Evolutionary conservation across 2,329 filamentous ascomycete genomes (phyloP), one percentile per base, ranked within the genome.

Genomic region (Atkinsonella texensis): DNA sequence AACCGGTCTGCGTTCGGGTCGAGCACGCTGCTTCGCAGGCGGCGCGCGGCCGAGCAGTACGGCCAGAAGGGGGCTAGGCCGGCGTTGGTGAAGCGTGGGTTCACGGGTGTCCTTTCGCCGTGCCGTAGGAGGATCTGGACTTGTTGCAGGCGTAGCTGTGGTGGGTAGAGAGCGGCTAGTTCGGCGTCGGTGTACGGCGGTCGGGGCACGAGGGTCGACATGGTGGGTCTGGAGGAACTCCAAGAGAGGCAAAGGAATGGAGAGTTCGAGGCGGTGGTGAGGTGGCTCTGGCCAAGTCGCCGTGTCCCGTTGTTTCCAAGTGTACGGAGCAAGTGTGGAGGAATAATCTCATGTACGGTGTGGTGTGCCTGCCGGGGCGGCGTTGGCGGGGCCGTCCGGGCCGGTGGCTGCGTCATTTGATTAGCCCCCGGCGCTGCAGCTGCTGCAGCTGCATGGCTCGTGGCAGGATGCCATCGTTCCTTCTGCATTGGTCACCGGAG

Each of bases 71-170:
- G 64, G 43, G 70, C 65, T n/a, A 85, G 74, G 11, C 81, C 81
- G 46, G 80, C 79, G 70, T 91, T 93, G 63, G 87, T 80, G 66
- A 98, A 96, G 40, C 93, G 85, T n/a, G 87, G 77, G 53, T 82
- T 86, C 31, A 97, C 87, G 31, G 91, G 91, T 8, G 85, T 91
- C 53, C 91, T 84, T 72, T 84, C 80, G 69, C 86, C 86, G 69
- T 90, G 86, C 53, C 86, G 83, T 61, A 89, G 78, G 56, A 89
- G 79, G 60, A 97, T 77, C 71, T 98, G 93, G 48, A 97, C 93
- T 54, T 93, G 81, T 65, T 93, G 86, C 38, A 98, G 80, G 65
- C 91, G 79, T 53, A 98, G 75, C 44, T 78, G 74, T 51, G 81
- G 70, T 1, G 93, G 93, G 70, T 96, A 98, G 53, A 97, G 82